Conservation (phyloP, 2,329 filamentous ascomycete genomes). For the Lizonia empirigonia region DNA sequence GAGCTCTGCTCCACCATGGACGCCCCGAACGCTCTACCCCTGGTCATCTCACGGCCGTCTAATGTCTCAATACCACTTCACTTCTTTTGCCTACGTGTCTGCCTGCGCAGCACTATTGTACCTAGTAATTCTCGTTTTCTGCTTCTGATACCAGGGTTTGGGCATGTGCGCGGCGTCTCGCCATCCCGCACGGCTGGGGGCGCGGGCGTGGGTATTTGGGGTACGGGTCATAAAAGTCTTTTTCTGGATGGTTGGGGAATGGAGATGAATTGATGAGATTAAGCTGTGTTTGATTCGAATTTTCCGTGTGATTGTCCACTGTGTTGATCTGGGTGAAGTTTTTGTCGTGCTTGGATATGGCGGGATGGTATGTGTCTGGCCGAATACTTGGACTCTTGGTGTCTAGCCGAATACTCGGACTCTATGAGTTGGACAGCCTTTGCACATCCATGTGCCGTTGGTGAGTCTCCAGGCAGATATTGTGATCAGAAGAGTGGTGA, state of each 20-base stretch:
- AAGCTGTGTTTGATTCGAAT: too few species aligned
- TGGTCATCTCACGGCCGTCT: conserved; percentile 37
- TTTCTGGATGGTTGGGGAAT: background rate
- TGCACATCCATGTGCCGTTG: too few species aligned
- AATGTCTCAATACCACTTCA: conserved; percentile 46
- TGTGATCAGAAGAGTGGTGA: too few species aligned
- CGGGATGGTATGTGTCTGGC: too few species aligned
- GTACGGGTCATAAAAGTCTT: background rate
- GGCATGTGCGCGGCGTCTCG: background rate
- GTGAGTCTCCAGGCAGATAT: too few species aligned
- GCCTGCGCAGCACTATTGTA: conserved; percentile 26
- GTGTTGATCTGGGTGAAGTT: too few species aligned
- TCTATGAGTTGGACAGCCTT: too few species aligned
- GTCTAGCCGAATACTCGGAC: too few species aligned
- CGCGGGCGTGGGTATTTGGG: background rate
- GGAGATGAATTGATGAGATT: background rate
- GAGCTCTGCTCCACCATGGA: conserved; percentile 21
- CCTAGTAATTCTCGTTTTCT: conserved; percentile 32
- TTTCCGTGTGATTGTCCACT: too few species aligned
- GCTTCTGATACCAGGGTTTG: conserved; percentile 32
- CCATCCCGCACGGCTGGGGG: background rate
- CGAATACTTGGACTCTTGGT: too few species aligned
- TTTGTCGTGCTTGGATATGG: too few species aligned
- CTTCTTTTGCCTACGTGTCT: conserved; percentile 6
- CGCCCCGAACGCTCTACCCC: conserved; percentile 26